Conservation (phyloP, 371 early-diverging fungal genomes). For the Dichotomocladium elegans region DNA sequence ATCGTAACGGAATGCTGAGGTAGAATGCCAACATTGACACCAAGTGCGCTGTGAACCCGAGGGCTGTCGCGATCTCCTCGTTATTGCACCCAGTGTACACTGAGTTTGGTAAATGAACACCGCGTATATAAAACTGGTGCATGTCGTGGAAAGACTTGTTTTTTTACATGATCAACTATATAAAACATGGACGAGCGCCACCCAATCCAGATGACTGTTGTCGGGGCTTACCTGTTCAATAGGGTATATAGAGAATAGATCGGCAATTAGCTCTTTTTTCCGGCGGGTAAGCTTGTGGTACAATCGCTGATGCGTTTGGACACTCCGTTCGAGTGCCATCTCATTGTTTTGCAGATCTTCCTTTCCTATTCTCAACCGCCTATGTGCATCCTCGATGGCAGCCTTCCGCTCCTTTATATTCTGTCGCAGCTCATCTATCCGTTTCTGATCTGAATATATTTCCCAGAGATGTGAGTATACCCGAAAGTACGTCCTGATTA, state of each 20-base stretch:
- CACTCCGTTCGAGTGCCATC: conserved; percentile 36
- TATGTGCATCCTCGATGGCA: conserved; percentile 16
- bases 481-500: neutral
- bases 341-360: conserved; percentile 46
- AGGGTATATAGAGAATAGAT: conserved; percentile 62
- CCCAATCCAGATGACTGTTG: too few relatives aligned
- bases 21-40: conserved; percentile 72
- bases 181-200: conserved; percentile 6
- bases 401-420: conserved; percentile 18
- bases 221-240: conserved; percentile 51
- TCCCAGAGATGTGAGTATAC: neutral
- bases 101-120: conserved; percentile 64
- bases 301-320: conserved; percentile 39
- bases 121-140: conserved; percentile 58
- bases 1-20: conserved; percentile 68
- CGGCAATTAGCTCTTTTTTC: conserved; percentile 55
- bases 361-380: conserved; percentile 26
- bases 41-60: conserved; percentile 73
- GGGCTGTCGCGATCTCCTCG: conserved; percentile 67
- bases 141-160: conserved; percentile 48
- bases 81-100: conserved; percentile 59
- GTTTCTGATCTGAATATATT: conserved; percentile 18
- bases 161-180: conserved; percentile 35
- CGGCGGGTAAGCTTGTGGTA: conserved; percentile 39
- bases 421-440: conserved; percentile 14